Conservation (phyloP, 768 basidiomycete species). For the Serendipita vermifera region DNA sequence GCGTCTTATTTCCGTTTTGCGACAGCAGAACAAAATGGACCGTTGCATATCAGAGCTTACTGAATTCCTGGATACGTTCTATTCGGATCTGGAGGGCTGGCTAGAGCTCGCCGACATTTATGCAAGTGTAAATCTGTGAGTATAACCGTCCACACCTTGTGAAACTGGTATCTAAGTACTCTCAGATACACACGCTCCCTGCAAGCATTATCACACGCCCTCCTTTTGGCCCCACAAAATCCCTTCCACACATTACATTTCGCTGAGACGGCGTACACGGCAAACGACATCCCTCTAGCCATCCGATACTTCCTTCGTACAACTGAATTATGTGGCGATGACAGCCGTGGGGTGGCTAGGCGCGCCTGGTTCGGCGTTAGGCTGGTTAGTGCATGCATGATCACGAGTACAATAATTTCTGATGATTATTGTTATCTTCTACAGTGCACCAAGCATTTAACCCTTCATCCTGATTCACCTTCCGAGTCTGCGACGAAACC, state of each 20-base stretch:
- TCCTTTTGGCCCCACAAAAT: constrained; percentile 75
- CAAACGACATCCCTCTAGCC: constrained; percentile 58
- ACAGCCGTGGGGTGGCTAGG: constrained; percentile 38
- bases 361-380: constrained; percentile 79
- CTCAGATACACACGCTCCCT: constrained; percentile 58
- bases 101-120: constrained; percentile 75
- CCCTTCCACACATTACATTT: constrained; percentile 72
- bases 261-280: constrained; percentile 79
- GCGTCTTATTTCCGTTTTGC: constrained; percentile 61
- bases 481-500: constrained; percentile 39
- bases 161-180: not conserved
- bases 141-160: constrained; percentile 11
- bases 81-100: constrained; percentile 82
- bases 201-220: constrained; percentile 65
- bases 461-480: constrained; percentile 29
- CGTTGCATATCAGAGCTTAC: constrained; percentile 59
- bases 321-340: constrained; percentile 59
- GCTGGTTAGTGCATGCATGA: constrained; percentile 37
- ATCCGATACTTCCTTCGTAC: constrained; percentile 67
- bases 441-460: constrained; percentile 50
- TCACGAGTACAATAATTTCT: not conserved
- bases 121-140: constrained; percentile 59
- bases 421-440: not conserved
- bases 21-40: constrained; percentile 48
- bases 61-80: constrained; percentile 70